These are phyloP conservation scores for Grosmannia serpens DNA, from an alignment of 2,329 filamentous ascomycete species.

Conservation along the genomic window DNA sequence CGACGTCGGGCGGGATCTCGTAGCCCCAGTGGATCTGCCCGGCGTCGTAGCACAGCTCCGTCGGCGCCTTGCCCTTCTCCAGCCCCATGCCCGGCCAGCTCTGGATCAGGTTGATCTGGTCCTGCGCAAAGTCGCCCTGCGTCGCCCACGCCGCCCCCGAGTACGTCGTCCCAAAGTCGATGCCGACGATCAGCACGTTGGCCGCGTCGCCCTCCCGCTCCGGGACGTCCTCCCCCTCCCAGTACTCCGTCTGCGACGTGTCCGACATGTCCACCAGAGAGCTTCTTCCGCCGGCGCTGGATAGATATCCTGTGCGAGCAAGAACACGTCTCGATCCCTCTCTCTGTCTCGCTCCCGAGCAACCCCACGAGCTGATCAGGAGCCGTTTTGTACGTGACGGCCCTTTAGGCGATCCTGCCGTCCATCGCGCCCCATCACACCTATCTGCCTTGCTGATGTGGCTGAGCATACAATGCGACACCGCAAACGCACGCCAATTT, in stretches of 20 bases:
- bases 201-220: constrained; percentile 2
- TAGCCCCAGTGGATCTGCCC: constrained; percentile 10
- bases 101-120: constrained; percentile 8
- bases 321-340: no score
- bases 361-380: no score
- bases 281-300: no score
- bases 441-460: no score
- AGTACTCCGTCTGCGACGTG: constrained; percentile 6
- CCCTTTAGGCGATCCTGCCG: no score
- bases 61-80: constrained; percentile 10
- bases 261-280: no score
- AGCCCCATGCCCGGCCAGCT: constrained; percentile 13
- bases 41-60: constrained; percentile 7
- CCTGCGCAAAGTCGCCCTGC: constrained; percentile 6
- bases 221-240: constrained; percentile 1
- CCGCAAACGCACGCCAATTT: no score
- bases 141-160: constrained; percentile 10
- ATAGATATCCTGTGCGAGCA: no score
- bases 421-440: no score
- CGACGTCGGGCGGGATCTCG: constrained; percentile 6
- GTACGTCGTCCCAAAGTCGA: constrained; percentile 12
- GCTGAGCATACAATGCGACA: no score
- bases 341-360: no score
- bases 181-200: constrained; percentile 9
- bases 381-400: no score